phyloP scores from a whole-genome alignment of 495 filamentous ascomycete species.

The Clavariopsis aquatica region DNA sequence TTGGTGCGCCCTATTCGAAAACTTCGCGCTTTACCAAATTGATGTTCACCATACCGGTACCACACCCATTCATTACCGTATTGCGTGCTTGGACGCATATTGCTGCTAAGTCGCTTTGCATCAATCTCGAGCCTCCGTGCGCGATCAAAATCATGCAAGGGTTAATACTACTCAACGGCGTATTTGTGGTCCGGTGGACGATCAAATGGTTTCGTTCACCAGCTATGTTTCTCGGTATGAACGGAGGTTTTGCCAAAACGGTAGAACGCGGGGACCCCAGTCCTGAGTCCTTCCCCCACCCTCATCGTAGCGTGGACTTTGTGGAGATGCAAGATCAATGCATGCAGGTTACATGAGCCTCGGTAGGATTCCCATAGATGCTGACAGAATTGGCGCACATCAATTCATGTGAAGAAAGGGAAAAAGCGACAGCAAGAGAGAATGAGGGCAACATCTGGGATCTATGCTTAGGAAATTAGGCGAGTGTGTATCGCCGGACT shows the following conservation, averaged over 20 bases:
- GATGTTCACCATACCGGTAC: background rate
- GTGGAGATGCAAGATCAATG: background rate
- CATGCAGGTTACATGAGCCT: conserved; percentile 9
- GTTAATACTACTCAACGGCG: background rate
- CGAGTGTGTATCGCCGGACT: background rate
- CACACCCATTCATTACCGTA: background rate
- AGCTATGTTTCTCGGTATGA: background rate
- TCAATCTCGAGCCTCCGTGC: background rate
- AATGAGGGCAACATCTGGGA: background rate
- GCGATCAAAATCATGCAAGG: background rate
- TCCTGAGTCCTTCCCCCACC: background rate
- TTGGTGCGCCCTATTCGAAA: background rate
- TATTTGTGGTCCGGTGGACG: background rate
- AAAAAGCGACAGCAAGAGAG: background rate
- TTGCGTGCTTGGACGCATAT: background rate
- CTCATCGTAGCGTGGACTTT: background rate
- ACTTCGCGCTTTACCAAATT: background rate
- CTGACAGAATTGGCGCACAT: background rate
- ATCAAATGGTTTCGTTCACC: background rate
- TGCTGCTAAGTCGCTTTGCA: background rate
- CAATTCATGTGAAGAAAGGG: conserved; percentile 13
- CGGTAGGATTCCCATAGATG: conserved; percentile 8
- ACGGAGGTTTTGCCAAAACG: conserved; percentile 23
- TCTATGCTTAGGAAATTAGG: background rate
- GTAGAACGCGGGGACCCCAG: conserved; percentile 23